Percentiles rank a stretch among this genome's conserved stretches.
phyloP scores from a whole-genome alignment of 2,329 filamentous ascomycete genomes.

The Ophiosphaerella narmari region DNA sequence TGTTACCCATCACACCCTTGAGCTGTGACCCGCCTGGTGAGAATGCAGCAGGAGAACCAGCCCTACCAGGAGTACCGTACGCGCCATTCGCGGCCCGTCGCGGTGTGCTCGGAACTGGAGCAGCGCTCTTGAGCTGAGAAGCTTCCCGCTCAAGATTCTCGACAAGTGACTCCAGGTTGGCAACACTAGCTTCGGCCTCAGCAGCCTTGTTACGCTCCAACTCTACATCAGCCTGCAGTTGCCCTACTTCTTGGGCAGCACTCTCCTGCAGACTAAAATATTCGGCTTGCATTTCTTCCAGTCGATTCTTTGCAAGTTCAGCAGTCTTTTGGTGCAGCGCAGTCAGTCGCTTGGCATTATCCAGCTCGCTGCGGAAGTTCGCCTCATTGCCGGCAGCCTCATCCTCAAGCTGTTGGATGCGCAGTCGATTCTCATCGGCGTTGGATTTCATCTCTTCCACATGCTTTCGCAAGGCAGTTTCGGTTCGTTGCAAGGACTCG shows the following conservation, averaged over 20 bases:
- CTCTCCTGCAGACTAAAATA: slow-evolving; percentile 70
- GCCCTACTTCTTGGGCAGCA: slow-evolving; percentile 61
- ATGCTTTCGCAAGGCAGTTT: slow-evolving; percentile 78
- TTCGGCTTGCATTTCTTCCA: slow-evolving; percentile 69
- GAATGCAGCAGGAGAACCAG: slow-evolving; percentile 57
- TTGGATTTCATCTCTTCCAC: slow-evolving; percentile 84
- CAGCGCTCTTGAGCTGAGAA: slow-evolving; percentile 46
- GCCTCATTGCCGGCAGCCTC: slow-evolving; percentile 81
- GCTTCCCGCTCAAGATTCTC: slow-evolving; percentile 64
- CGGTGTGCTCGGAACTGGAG: slow-evolving; percentile 56
- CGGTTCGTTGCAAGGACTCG: slow-evolving; percentile 77
- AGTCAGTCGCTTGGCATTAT: slow-evolving; percentile 77
- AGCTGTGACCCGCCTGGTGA: slow-evolving; percentile 60
- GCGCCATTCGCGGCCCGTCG: slow-evolving; percentile 57
- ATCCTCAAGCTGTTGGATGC: slow-evolving; percentile 84
- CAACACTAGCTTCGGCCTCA: slow-evolving; percentile 64
- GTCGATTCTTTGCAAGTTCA: slow-evolving; percentile 70
- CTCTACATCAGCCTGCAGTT: slow-evolving; percentile 56
- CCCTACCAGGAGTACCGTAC: slow-evolving; percentile 56
- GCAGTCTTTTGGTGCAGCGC: slow-evolving; percentile 80
- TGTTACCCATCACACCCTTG: slow-evolving; percentile 61
- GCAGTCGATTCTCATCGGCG: slow-evolving; percentile 79
- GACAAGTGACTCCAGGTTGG: slow-evolving; percentile 67
- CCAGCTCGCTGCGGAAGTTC: slow-evolving; percentile 83
- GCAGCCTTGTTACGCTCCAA: slow-evolving; percentile 63